These are phyloP conservation scores for Linnemannia zychae DNA, from an alignment of 192 early-diverging fungal genomes.

Conservation along the genomic window DNA sequence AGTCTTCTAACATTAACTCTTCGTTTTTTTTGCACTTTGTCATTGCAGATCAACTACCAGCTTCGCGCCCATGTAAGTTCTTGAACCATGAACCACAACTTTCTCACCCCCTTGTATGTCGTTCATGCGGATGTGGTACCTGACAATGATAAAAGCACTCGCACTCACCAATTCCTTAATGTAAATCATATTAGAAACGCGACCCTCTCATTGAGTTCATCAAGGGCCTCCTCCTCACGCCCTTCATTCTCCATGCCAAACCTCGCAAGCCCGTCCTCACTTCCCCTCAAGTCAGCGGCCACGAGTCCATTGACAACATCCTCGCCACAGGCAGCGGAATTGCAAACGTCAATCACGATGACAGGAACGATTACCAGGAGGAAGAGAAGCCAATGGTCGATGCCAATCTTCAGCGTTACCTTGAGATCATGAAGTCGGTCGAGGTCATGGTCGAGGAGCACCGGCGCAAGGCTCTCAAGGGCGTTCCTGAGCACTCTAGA, in stretches of 20 bases:
- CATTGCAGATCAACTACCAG: constrained; percentile 61
- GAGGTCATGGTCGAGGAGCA: constrained; percentile 82
- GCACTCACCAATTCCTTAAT: constrained; percentile 63
- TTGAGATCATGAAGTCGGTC: constrained; percentile 83
- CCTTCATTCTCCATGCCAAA: constrained; percentile 87
- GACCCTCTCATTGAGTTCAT: constrained; percentile 94
- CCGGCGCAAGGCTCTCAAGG: constrained; percentile 47
- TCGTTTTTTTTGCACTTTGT: neutral
- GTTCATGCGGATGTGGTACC: neutral
- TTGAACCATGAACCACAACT: neutral
- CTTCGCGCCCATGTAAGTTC: constrained; percentile 59
- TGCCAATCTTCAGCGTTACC: constrained; percentile 78
- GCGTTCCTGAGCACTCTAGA: constrained; percentile 78
- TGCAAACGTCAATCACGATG: constrained; percentile 23
- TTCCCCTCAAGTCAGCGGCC: constrained; percentile 10
- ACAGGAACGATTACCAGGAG: constrained; percentile 39
- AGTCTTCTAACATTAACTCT: neutral
- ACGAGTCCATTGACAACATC: constrained; percentile 26
- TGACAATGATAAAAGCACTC: constrained; percentile 44
- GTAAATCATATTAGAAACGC: constrained; percentile 91
- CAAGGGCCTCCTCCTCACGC: constrained; percentile 87
- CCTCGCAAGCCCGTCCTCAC: constrained; percentile 53
- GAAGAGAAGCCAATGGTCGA: constrained; percentile 59
- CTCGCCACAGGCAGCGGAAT: constrained; percentile 13
- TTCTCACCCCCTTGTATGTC: constrained; percentile 32